Evolutionary conservation across 2,329 filamentous ascomycete genomes (phyloP), one percentile per base, ranked within the genome.

Genomic region (Celoporthe dispersa): DNA sequence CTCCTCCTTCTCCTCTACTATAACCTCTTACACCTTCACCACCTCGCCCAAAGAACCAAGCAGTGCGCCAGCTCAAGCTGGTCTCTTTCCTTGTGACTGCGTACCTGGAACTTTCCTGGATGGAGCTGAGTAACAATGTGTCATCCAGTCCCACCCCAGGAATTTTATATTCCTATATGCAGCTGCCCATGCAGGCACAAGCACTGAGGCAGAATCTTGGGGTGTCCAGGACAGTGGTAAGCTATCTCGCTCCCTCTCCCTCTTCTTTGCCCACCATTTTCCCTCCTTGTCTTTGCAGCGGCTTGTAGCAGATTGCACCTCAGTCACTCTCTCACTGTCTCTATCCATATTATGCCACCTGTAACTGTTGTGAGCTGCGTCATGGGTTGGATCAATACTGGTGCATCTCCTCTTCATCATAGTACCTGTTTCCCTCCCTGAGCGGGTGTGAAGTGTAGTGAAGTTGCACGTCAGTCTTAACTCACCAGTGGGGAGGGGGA

Each of bases 141-240:
- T 48, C 44, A 9, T 48, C 22, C 6, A n/a, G 44, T 48, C 44
- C 44, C 16, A 22, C 41, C 19, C 6, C 41, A 48, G 19, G 19
- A 19, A 22, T 8, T 48, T 22, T 5, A 22, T 6, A 22, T 22
- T 1, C 2, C 19, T 48, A 48, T 48, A 22, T 3, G 19, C 44
- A 22, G 44, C 19, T n/a, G 22, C 44, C n/a, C 16, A 48, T n/a
- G 7, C 7, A n/a, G 44, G 59, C 31, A 44, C 7, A n/a, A 22
- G 59, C 31, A 44, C 25, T 53, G 39, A 62, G 16, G 19, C 65
- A 70, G n/a, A 35, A 57, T 31, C 7, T 19, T 31, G 5, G 4
- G 12, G 55, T 51, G 61, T 31, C 8, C 51, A 39, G 51, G 37
- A 41, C 51, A 16, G 37, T 59, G 51, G 67, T 66, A 35, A 66